These are phyloP conservation scores for Kuraishia ogatae DNA, from an alignment of 805 yeast genomes.

Conservation along the genomic window DNA sequence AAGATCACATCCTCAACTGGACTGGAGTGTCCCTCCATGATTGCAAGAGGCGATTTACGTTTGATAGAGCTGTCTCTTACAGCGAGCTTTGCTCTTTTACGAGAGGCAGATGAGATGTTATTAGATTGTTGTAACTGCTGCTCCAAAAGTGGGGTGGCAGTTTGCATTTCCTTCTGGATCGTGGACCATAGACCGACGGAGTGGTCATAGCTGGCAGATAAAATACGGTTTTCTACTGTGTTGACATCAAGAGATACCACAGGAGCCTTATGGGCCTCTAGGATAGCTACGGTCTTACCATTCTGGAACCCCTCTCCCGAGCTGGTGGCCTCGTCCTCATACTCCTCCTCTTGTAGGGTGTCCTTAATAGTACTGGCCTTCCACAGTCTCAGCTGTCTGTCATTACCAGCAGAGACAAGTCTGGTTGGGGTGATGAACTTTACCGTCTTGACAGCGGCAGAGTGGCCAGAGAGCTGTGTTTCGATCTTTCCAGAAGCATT, in stretches of 20 bases:
- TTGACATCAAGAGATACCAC: constrained; percentile 71
- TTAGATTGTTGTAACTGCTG: constrained; percentile 24
- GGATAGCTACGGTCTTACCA: constrained; percentile 73
- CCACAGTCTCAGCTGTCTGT: constrained; percentile 86
- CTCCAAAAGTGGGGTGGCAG: constrained; percentile 38
- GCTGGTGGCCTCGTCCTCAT: constrained; percentile 32
- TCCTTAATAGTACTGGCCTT: constrained; percentile 41
- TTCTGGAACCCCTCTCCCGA: constrained; percentile 17
- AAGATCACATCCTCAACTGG: constrained; percentile 85
- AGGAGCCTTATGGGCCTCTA: constrained; percentile 86
- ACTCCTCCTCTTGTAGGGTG: constrained; percentile 16
- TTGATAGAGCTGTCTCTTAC: constrained; percentile 65
- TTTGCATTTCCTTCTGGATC: constrained; percentile 69
- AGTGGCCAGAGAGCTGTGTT: constrained; percentile 79
- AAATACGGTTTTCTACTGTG: constrained; percentile 43
- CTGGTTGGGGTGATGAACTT: constrained; percentile 70
- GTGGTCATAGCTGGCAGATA: constrained; percentile 81
- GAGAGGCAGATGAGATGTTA: constrained; percentile 66
- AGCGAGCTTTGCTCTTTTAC: constrained; percentile 80
- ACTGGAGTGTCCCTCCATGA: constrained; percentile 72
- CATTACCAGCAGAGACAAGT: constrained; percentile 81
- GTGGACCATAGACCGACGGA: constrained; percentile 86
- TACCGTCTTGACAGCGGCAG: constrained; percentile 78
- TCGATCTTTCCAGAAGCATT: constrained; percentile 72
- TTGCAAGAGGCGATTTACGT: constrained; percentile 73